A percentile compares a stretch with the other conserved stretches of the same genome.
Evolutionary conservation across 352 stramenopile species (phyloP).

Genomic region (Hyaloperonospora brassicae): DNA sequence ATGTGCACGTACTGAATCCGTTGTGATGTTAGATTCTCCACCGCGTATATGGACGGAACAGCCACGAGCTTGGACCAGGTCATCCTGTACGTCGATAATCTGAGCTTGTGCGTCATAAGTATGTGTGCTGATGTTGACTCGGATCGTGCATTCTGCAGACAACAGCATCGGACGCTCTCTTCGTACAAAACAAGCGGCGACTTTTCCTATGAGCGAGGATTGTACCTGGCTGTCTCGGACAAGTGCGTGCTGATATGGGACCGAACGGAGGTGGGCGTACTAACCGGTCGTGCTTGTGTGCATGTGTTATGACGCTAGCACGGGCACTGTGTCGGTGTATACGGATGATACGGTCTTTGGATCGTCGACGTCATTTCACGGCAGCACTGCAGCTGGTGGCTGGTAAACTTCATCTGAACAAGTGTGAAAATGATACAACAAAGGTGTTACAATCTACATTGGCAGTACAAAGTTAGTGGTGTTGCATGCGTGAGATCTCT

Average conservation of each 20-base stretch:
- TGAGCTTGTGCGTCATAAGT: neutral
- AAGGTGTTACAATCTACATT: slow-evolving; percentile 15
- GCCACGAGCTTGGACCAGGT: slow-evolving; percentile 24
- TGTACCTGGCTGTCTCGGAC: slow-evolving; percentile 61
- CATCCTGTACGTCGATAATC: slow-evolving; percentile 25
- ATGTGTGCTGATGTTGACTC: neutral
- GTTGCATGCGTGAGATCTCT: slow-evolving; percentile 54
- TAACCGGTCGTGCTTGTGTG: slow-evolving; percentile 7
- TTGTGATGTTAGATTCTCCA: slow-evolving; percentile 29
- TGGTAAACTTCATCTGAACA: slow-evolving; percentile 12
- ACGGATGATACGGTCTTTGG: slow-evolving; percentile 20
- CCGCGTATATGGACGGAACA: slow-evolving; percentile 22
- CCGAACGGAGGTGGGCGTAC: neutral
- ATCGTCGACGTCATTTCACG: slow-evolving; percentile 15
- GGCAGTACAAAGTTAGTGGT: slow-evolving; percentile 19
- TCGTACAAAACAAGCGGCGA: slow-evolving; percentile 71
- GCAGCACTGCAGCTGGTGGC: neutral
- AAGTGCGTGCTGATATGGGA: slow-evolving; percentile 32
- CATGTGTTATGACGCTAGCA: slow-evolving; percentile 18
- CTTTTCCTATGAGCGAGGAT: slow-evolving; percentile 45
- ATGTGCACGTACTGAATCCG: neutral
- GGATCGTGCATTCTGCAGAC: slow-evolving; percentile 7
- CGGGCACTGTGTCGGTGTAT: slow-evolving; percentile 54
- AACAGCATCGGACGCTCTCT: slow-evolving; percentile 15
- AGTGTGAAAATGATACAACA: slow-evolving; percentile 3